Evolutionary conservation across 176 grass and related monocot genomes (phyloP).

Genomic region (Eragrostis nindensis): DNA sequence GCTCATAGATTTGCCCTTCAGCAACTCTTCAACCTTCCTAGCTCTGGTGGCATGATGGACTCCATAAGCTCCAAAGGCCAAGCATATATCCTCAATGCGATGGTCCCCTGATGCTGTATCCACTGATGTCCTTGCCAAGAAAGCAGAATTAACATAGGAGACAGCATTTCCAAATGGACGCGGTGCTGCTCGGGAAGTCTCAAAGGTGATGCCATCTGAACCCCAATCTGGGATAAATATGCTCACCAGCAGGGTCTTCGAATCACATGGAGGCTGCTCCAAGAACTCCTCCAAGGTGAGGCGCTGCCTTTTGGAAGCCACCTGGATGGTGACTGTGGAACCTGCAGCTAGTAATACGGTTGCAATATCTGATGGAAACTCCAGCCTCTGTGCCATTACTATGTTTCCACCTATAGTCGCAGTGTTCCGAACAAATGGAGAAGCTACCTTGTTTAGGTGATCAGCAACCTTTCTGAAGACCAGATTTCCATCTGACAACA

Average conservation of each 20-base stretch:
- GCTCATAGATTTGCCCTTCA: constrained; percentile 65
- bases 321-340: constrained; percentile 54
- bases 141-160: constrained; percentile 80
- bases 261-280: constrained; percentile 65
- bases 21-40: constrained; percentile 70
- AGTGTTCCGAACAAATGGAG: constrained; percentile 76
- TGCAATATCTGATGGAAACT: constrained; percentile 69
- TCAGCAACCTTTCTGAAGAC: constrained; percentile 68
- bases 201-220: constrained; percentile 59
- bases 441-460: constrained; percentile 73
- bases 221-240: constrained; percentile 65
- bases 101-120: constrained; percentile 44
- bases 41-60: constrained; percentile 65
- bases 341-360: constrained; percentile 76
- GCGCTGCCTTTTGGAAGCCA: constrained; percentile 46
- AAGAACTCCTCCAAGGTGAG: constrained; percentile 79
- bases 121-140: constrained; percentile 59
- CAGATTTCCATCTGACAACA: constrained; percentile 49
- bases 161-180: constrained; percentile 91
- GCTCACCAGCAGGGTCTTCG: constrained; percentile 62
- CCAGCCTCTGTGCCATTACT: constrained; percentile 73
- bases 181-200: constrained; percentile 75
- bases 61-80: constrained; percentile 80
- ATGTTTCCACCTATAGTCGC: constrained; percentile 85
- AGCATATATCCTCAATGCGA: constrained; percentile 58